A percentile compares a stretch with the other conserved stretches of the same genome.
Evolutionary conservation across 305 asterid genomes (phyloP).

Genomic region (Solanum hybrid): DNA sequence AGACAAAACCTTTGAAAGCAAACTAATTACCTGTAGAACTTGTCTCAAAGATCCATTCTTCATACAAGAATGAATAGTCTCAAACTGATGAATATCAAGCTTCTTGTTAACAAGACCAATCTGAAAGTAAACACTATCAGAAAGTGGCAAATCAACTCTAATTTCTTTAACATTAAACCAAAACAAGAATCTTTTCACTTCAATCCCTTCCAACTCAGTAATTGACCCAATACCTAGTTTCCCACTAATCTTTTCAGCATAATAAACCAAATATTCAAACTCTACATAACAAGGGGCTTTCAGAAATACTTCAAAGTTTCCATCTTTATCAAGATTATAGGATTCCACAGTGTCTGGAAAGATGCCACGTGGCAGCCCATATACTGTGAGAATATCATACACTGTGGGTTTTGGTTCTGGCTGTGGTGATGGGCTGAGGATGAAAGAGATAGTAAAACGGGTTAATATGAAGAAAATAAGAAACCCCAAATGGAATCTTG

Average conservation of each 20-base stretch:
- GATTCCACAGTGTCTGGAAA: constrained; percentile 66
- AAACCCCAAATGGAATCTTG: not conserved
- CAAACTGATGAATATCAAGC: too few relatives aligned
- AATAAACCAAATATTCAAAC: constrained; percentile 72
- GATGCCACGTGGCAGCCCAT: constrained; percentile 76
- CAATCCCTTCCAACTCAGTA: constrained; percentile 50
- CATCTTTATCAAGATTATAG: constrained; percentile 62
- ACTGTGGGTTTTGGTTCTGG: constrained; percentile 23
- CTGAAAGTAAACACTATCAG: too few relatives aligned
- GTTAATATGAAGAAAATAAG: not conserved
- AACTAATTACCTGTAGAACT: too few relatives aligned
- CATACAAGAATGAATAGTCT: too few relatives aligned
- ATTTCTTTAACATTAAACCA: too few relatives aligned
- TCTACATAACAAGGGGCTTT: constrained; percentile 55
- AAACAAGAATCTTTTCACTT: constrained; percentile 43
- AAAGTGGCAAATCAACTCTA: too few relatives aligned
- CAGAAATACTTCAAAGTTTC: constrained; percentile 51
- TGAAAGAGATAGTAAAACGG: not conserved
- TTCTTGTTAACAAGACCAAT: too few relatives aligned
- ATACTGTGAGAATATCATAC: constrained; percentile 51
- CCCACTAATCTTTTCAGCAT: constrained; percentile 69
- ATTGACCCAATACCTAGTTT: constrained; percentile 62
- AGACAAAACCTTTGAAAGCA: too few relatives aligned
- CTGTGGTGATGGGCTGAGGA: not conserved
- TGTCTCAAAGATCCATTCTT: too few relatives aligned